phyloP scores from a whole-genome alignment of 2,329 filamentous ascomycete species.

The Elsinoe batatas region DNA sequence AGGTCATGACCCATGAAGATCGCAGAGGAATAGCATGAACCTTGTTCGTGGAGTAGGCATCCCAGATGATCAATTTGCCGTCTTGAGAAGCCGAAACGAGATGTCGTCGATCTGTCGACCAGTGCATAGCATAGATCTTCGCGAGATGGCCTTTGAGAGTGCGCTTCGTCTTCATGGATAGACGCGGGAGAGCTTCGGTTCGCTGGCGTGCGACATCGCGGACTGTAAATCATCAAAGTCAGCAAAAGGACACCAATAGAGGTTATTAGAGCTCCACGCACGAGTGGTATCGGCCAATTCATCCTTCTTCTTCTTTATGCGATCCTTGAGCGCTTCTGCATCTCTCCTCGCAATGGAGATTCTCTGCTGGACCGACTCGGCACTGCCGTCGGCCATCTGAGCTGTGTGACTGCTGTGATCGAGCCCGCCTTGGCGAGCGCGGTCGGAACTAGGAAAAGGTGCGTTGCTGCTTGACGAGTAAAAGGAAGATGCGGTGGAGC shows the following conservation, averaged over 20 bases:
- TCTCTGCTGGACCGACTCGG: constrained; percentile 44
- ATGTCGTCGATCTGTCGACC: constrained; percentile 96
- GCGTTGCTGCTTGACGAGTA: not conserved
- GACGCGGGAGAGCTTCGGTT: constrained; percentile 83
- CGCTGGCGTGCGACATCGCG: constrained; percentile 86
- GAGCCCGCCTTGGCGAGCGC: constrained; percentile 12
- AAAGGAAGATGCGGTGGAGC: not conserved
- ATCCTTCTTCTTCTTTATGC: constrained; percentile 99
- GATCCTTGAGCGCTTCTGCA: constrained; percentile 93
- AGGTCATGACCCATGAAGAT: constrained; percentile 99
- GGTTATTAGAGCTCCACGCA: constrained; percentile 44
- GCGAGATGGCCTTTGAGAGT: constrained; percentile 95
- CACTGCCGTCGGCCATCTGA: constrained; percentile 39
- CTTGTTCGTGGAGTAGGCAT: constrained; percentile 99
- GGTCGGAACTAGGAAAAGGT: not conserved
- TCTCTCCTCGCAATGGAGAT: constrained; percentile 97
- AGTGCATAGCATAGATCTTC: constrained; percentile 99
- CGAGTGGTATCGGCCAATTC: constrained; percentile 95
- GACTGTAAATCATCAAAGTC: constrained; percentile 45
- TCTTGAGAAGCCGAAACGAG: constrained; percentile 97
- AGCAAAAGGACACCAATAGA: constrained; percentile 8
- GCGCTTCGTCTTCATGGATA: constrained; percentile 94
- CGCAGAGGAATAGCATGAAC: constrained; percentile 95
- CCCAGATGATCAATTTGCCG: constrained; percentile 99
- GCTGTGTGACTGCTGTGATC: constrained; percentile 11